phyloP scores from a whole-genome alignment of 2,329 filamentous ascomycete species.

The Ceratocystis huliohia region DNA sequence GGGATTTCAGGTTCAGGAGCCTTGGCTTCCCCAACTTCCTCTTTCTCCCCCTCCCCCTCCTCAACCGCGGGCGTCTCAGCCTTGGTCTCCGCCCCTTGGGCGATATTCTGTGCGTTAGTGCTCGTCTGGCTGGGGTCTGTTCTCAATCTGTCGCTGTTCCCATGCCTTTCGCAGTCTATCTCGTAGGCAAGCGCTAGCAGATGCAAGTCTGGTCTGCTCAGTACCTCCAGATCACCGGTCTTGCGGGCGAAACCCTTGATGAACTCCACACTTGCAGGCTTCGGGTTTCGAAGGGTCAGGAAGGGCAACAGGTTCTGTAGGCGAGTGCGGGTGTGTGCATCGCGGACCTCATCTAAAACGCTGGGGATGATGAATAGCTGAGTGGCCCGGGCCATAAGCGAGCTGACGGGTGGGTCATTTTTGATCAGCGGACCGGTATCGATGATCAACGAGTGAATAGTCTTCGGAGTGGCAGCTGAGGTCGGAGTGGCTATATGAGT shows the following conservation, averaged over 20 bases:
- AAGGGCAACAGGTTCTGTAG: constrained; percentile 85
- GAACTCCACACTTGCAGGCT: constrained; percentile 62
- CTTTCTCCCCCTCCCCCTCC: background rate
- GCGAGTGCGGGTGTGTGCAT: constrained; percentile 64
- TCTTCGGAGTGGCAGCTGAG: constrained; percentile 36
- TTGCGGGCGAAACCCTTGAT: constrained; percentile 74
- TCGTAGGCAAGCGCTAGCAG: constrained; percentile 86
- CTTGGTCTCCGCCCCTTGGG: constrained; percentile 21
- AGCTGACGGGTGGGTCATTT: constrained; percentile 76
- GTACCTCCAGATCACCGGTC: constrained; percentile 77
- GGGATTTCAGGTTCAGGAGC: background rate
- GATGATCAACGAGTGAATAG: constrained; percentile 70
- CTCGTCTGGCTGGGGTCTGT: constrained; percentile 20
- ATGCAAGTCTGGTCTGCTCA: constrained; percentile 81
- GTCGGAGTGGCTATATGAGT: constrained; percentile 17
- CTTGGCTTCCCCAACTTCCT: background rate
- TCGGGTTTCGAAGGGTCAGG: constrained; percentile 61
- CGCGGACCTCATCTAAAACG: constrained; percentile 78
- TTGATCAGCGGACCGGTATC: constrained; percentile 90
- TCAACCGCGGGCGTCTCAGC: constrained; percentile 15
- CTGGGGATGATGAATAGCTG: constrained; percentile 70
- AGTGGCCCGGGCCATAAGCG: constrained; percentile 64
- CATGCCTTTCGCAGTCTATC: constrained; percentile 79
- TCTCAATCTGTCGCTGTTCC: constrained; percentile 26
- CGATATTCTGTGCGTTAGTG: constrained; percentile 1